Evolutionary conservation across 2,329 filamentous ascomycete genomes (phyloP), one percentile per base, ranked within the genome.

Genomic region (Thielaviopsis populi): DNA sequence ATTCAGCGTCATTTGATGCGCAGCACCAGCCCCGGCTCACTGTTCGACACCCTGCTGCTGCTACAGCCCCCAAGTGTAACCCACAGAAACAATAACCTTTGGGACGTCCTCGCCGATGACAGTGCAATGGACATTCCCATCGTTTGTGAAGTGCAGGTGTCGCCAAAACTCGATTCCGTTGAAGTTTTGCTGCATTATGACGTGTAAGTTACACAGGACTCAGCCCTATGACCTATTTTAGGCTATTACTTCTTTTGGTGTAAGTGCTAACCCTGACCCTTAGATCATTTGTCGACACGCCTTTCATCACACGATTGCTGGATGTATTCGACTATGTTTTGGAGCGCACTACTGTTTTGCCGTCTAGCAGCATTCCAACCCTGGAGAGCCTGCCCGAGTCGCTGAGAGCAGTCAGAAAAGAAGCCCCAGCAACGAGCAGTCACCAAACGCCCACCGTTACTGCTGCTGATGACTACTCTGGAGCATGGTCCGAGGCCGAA

Each of bases 11-110:
- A 70, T 69, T 74, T 67, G 65, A 72, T 64, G 71, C 79, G 65
- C 2, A 68, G 69, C 1, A 78, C 30, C 1, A 24, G 79, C 1
- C 73, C 74, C 19, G 78, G 78, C 24, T 11, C 33, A 13, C 75
- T 96, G 0, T 96, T 96, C 71, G 89, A 95, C 70, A 88, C 87
- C 1, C 74, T 96, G 37, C 76, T 96, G 17, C 81, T 96, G 59
- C 76, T 96, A 11, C 91, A 96, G 70, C 84, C 86, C 53, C 77
- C 81, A 0, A 80, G 82, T 40, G 76, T 15, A 22, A 19, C 30
- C 2, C 10, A 80, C 1, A 79, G 88, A 67, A 80, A 86, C 60
- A 68, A 72, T 4, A 68, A 67, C 0, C 69, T 87, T 1, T 87
- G 84, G 84, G 76, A 75, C 0, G 69, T 86, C 0, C 74, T 80